These are phyloP conservation scores for Ophiostoma ulmi DNA, from an alignment of 2,329 filamentous ascomycete genomes.

Conservation along the genomic window DNA sequence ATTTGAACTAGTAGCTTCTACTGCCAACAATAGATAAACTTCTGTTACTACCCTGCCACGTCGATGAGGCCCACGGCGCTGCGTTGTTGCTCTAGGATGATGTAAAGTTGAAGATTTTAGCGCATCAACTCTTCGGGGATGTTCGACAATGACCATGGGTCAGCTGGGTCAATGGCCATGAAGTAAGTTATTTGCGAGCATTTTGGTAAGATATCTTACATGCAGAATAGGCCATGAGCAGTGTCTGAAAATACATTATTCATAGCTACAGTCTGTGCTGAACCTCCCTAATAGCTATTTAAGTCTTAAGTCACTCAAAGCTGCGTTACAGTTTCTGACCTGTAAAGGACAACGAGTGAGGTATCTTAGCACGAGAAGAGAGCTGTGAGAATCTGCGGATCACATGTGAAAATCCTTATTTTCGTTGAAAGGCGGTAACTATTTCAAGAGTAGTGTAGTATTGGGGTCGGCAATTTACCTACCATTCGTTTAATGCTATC, in stretches of 20 bases:
- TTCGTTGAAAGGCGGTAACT: slow-evolving; percentile 5
- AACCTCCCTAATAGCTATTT: too few relatives aligned
- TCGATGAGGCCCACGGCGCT: background rate
- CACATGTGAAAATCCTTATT: slow-evolving; percentile 8
- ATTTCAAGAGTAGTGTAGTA: slow-evolving; percentile 1
- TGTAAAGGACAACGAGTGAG: background rate
- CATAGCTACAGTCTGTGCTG: background rate
- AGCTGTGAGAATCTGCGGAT: slow-evolving; percentile 5
- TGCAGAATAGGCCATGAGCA: background rate
- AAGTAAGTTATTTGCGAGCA: too few relatives aligned
- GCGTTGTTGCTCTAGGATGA: background rate
- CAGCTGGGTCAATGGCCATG: too few relatives aligned
- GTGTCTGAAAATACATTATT: background rate
- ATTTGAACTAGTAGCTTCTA: background rate
- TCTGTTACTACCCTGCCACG: slow-evolving; percentile 9
- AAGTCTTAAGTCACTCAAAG: too few relatives aligned
- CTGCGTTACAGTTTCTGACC: too few relatives aligned
- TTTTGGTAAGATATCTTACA: background rate
- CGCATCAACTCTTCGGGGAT: background rate
- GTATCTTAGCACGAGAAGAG: background rate
- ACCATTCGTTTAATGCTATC: slow-evolving; percentile 2
- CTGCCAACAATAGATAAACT: background rate
- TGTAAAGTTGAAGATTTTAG: background rate
- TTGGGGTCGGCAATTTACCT: slow-evolving; percentile 11
- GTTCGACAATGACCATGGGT: background rate